Evolutionary conservation across 495 filamentous ascomycete genomes (phyloP), one percentile per base, ranked within the genome.

Genomic region (Penicillium subrubescens): DNA sequence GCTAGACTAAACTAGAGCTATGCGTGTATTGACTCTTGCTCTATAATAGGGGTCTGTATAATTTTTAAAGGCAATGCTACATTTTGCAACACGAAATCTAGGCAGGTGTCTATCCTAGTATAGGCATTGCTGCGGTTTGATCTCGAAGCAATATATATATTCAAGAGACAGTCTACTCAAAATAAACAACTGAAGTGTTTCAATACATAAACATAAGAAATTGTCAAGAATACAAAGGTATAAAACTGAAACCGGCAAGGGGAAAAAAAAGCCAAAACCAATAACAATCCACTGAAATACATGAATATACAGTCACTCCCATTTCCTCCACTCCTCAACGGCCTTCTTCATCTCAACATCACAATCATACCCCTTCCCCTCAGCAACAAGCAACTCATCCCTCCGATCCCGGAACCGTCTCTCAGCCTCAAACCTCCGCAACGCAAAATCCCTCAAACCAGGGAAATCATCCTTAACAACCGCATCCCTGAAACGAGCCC

Each of bases 401-500:
- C 75, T 68, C 21, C 83, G 81, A 59, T 84, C 81, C 23, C 71
- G 70, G 43, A 86, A 75, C 61, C 82, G 80, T 50, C 69, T 64
- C 62, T 86, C 82, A 15, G 82, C 75, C 33, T 77, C 76, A 59
- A 73, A 76, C n/a, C 83, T 69, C 12, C 72, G 72, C 63, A 80
- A 53, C 2, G 77, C 73, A 27, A 73, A 61, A 60, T 71, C 68
- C 39, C 73, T 71, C 55, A 91, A 71, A 59, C 78, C 82, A 8
- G 71, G 67, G 41, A 86, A 75, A 67, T 93, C 90, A 50, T 85
- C 79, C 19, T 82, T 81, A 60, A 77, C 66, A 54, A 88, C 83
- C 3, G 89, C 88, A 21, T 84, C 79, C 19, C 73, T 68, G 71
- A 92, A 92, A 10, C 88, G 80, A 1, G 80, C 75, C 44, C 90